phyloP scores from a whole-genome alignment of 768 basidiomycete genomes.

The Tylopilus plumbeoviolaceoides region DNA sequence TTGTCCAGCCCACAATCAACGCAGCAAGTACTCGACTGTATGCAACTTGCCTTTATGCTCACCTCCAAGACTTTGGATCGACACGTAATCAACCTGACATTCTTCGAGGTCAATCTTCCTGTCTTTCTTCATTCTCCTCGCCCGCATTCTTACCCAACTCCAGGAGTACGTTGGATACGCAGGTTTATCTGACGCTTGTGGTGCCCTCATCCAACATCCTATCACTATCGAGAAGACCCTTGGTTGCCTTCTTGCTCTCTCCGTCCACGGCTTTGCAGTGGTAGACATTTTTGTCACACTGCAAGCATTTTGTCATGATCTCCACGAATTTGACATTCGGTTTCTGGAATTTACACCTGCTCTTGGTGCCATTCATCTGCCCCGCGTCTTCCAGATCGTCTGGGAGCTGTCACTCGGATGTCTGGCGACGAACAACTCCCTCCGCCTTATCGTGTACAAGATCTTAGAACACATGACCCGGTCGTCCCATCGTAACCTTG shows the following conservation, averaged over 20 bases:
- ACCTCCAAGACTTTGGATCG: conserved; percentile 59
- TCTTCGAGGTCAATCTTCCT: conserved; percentile 57
- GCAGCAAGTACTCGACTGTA: conserved; percentile 46
- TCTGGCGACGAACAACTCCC: conserved; percentile 31
- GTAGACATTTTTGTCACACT: conserved; percentile 51
- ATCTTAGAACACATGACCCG: conserved; percentile 59
- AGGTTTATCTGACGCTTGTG: conserved; percentile 56
- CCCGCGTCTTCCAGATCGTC: conserved; percentile 59
- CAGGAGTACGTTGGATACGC: conserved; percentile 55
- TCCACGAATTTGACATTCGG: conserved; percentile 38
- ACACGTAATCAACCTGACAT: conserved; percentile 52
- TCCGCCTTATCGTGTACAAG: conserved; percentile 55
- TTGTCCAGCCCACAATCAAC: conserved; percentile 31
- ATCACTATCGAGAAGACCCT: conserved; percentile 51
- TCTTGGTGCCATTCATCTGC: conserved; percentile 50
- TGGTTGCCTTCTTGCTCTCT: conserved; percentile 65
- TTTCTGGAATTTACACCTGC: conserved; percentile 39
- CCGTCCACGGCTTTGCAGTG: conserved; percentile 60
- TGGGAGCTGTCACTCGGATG: conserved; percentile 45
- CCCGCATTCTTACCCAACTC: background rate
- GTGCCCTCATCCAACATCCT: conserved; percentile 45
- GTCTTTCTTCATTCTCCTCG: conserved; percentile 25
- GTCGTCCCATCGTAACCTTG: conserved; percentile 66
- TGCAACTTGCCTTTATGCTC: conserved; percentile 60
- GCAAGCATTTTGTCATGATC: conserved; percentile 32